Conservation (phyloP, 2,329 filamentous ascomycete genomes). For the Phyllosticta capitalensis region DNA sequence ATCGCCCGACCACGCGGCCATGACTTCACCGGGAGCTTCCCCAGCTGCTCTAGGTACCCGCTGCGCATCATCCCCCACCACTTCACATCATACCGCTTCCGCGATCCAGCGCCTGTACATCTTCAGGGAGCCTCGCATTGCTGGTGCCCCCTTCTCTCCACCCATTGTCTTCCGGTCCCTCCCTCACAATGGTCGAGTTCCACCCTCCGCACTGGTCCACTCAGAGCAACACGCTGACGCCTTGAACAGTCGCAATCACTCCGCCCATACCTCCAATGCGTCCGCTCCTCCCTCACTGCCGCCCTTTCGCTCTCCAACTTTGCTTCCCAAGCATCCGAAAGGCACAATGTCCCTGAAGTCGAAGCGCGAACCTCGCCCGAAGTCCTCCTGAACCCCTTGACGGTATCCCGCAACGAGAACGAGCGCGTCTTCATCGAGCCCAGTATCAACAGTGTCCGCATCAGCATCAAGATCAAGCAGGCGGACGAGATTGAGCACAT, state of each 20-base stretch:
- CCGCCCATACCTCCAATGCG: conserved; percentile 91
- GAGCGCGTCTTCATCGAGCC: conserved; percentile 95
- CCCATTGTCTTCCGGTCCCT: not conserved
- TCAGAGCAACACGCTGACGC: conserved; percentile 17
- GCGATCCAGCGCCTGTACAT: not conserved
- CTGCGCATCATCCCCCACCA: conserved; percentile 11
- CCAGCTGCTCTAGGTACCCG: not conserved
- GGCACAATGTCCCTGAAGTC: conserved; percentile 96
- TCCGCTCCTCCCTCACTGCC: conserved; percentile 86
- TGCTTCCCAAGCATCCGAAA: conserved; percentile 89
- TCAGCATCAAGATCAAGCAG: conserved; percentile 99
- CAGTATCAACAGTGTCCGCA: conserved; percentile 90
- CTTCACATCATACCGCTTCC: conserved; percentile 7
- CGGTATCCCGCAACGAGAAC: conserved; percentile 89
- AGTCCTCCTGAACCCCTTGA: conserved; percentile 83
- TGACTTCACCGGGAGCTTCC: not conserved
- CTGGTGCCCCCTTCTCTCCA: not conserved
- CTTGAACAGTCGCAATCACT: conserved; percentile 75
- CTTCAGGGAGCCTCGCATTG: not conserved
- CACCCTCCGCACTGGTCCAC: not conserved
- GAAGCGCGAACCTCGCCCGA: conserved; percentile 90
- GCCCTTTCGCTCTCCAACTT: conserved; percentile 94
- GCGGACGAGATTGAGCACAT: conserved; percentile 98
- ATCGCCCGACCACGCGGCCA: not conserved
- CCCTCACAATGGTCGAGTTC: conserved; percentile 3